Base-by-base conservation (phyloP, 1,139 yeast species). In the Saccharomyces hybrid region DNA sequence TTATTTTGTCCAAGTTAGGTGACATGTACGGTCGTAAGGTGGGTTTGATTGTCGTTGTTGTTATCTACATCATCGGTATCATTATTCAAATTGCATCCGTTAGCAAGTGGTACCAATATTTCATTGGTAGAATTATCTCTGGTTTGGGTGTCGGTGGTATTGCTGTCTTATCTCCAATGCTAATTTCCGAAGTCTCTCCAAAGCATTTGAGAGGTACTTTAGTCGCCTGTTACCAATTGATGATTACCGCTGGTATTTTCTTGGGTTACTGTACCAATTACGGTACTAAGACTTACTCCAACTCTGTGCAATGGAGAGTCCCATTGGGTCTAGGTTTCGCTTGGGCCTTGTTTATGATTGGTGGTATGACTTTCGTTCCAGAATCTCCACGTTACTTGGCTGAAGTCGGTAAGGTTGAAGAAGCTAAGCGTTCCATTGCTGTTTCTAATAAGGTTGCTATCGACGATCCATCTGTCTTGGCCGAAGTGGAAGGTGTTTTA, bases 371-470 rank as follows among this genome's bases (percentile, higher is more conserved):
- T 55, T 74, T 82, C 64, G 79, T 84, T 73, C 95, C 95, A 58
- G 95, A 86, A 72, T 82, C 91, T 50, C 90, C 95, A 64, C 80
- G 95, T 73, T 86, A 73, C 74, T 78, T 78, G 70, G 77, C 84
- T 59, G 78, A 80, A 58, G 73, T 70, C 52, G 80, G 76, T 57
- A 73, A 74, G 55, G 70, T 80, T 55, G 86, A 76, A 26, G 79
- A 78, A 54, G 93, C 93, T 44, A 77, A 70, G 59, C 65, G 26
- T 72, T 20, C 23, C 23, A 20, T 20, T 20, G 23, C 79, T 51
- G 72, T 83, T 55, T 63, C 76, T 32, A 75, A 80, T 71, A 75
- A 74, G 57, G 74, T 75, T 53, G 74, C 78, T 30, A 61, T 52
- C 8, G 78, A 74, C 48, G 73, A 76, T 47, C 70, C 69, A 51